phyloP scores from a whole-genome alignment of 2,329 filamentous ascomycete species.

The Rutstroemia sp. region DNA sequence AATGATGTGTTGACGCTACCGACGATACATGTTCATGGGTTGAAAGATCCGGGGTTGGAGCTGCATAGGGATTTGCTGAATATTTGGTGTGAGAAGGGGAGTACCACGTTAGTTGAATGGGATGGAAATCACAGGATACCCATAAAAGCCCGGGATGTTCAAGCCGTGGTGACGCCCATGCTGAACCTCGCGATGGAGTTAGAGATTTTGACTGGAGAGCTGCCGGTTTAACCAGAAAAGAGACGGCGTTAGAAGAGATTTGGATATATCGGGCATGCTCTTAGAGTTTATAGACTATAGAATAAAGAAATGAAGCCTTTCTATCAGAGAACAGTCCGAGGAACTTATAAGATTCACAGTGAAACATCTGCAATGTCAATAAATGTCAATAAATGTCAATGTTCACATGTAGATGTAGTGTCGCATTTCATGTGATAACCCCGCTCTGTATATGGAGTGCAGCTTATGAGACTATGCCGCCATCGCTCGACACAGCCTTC shows the following conservation, averaged over 20 bases:
- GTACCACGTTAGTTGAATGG: slow-evolving; percentile 59
- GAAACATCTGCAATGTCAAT: no score
- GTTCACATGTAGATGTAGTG: no score
- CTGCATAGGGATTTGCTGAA: slow-evolving; percentile 49
- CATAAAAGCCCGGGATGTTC: slow-evolving; percentile 59
- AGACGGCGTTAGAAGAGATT: neutral
- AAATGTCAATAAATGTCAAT: no score
- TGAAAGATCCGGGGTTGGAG: slow-evolving; percentile 51
- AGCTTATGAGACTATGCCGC: no score
- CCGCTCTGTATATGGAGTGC: no score
- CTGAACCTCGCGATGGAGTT: slow-evolving; percentile 1
- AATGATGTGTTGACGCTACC: slow-evolving; percentile 41
- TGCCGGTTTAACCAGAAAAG: neutral
- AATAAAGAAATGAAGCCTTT: neutral
- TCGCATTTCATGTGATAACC: no score
- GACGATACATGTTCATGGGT: slow-evolving; percentile 62
- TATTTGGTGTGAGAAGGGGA: slow-evolving; percentile 51
- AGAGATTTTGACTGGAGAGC: slow-evolving; percentile 1
- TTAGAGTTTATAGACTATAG: neutral
- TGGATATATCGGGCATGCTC: neutral
- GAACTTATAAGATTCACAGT: neutral
- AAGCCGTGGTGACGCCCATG: slow-evolving; percentile 45
- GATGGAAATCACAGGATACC: slow-evolving; percentile 65
- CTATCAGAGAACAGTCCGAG: neutral
- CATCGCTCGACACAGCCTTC: no score